Evolutionary conservation across 768 basidiomycete species (phyloP).

Genomic region (Tylopilus plumbeoviolaceoides): DNA sequence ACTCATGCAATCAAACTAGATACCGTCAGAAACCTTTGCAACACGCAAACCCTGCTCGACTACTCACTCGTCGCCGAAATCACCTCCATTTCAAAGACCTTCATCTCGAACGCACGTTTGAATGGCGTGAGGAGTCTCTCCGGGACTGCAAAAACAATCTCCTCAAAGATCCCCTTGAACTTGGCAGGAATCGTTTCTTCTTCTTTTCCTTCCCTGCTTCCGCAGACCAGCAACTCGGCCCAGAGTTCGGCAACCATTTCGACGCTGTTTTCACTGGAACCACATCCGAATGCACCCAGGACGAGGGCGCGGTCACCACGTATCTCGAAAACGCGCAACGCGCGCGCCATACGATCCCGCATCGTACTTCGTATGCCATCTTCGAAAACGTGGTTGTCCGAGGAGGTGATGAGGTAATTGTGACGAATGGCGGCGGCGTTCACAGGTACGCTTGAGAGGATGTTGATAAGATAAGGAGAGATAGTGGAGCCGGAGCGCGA

Average conservation of each 20-base stretch:
- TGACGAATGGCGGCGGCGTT: constrained; percentile 40
- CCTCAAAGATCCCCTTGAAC: constrained; percentile 40
- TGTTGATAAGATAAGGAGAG: constrained; percentile 36
- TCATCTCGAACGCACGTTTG: constrained; percentile 38
- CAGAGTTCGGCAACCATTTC: constrained; percentile 41
- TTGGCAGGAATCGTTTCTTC: constrained; percentile 24
- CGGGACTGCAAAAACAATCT: constrained; percentile 41
- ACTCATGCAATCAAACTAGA: background rate
- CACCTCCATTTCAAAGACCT: constrained; percentile 36
- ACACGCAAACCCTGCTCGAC: background rate
- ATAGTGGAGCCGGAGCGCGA: constrained; percentile 28
- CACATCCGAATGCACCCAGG: constrained; percentile 45
- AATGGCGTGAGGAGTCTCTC: constrained; percentile 35
- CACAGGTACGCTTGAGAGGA: constrained; percentile 41
- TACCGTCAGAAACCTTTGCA: background rate
- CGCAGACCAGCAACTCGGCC: constrained; percentile 43
- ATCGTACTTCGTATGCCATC: constrained; percentile 39
- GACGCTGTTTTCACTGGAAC: constrained; percentile 38
- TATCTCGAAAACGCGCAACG: constrained; percentile 40
- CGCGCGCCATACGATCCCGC: constrained; percentile 48
- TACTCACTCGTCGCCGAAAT: constrained; percentile 28
- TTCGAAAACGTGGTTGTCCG: constrained; percentile 33
- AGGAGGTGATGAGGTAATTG: constrained; percentile 34
- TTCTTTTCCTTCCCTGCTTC: constrained; percentile 22
- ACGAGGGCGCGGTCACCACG: constrained; percentile 37